Base-by-base conservation (phyloP, 2,329 filamentous ascomycete species). In the Sclerotinia minor region DNA sequence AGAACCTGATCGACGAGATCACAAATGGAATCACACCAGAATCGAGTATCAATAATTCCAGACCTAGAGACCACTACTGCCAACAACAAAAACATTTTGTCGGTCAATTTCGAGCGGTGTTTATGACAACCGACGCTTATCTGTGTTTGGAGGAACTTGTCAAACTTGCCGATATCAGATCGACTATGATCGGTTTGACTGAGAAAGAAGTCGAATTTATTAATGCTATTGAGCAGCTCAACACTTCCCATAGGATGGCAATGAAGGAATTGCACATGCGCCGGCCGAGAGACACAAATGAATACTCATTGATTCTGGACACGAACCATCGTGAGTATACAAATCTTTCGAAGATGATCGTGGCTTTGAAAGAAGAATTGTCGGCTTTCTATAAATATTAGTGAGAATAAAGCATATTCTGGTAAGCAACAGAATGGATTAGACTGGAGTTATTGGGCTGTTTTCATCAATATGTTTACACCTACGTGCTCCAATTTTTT, bases 341-440 rank as follows among this genome's bases (percentile, higher is more conserved):
- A 63, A 7, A 38, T 2, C 21, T 52, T 52, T 24, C 17, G n/a
- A 7, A 21, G n/a, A 24, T 11, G 45, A 35, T 26, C 7, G 21
- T 3, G 32, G n/a, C 24, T 19, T 63, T 63, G 59, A 63, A 50
- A 24, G 38, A 15, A 15, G n/a, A n/a, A 45, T 50, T 63, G n/a
- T 45, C 29, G n/a, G 3, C 5, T 13, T 63, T 50, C 44, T 63
- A 63, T 35, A 26, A 8, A 5, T 13, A 11, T 61, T 7, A 5
- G 21, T 13, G 45, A 32, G 35, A 7, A 26, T 50, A 3, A 41
- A 15, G n/a, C 17, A 38, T 38, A 26, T 13, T 6, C 15, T 3
- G 45, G 9, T 49, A 21, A 26, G 45, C 59, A 15, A 26, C n/a
- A 49, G n/a, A 35, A 50, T 26, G 45, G 17, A 38, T 38, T 50